Evolutionary conservation across 176 grass and related monocot species (phyloP), one percentile per base, ranked within the genome.

Genomic region (Aegilops sharonensis): DNA sequence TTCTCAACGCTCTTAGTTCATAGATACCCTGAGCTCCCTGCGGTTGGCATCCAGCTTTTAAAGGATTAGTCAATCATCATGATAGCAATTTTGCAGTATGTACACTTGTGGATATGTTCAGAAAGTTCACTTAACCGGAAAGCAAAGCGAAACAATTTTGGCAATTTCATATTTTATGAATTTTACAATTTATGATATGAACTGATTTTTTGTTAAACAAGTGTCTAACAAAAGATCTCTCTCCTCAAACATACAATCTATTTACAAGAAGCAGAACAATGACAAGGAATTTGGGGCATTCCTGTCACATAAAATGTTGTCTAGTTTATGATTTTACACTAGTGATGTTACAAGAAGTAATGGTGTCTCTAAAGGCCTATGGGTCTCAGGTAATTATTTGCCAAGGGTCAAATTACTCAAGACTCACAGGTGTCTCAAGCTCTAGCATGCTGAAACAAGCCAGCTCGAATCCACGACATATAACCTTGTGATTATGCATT

Each of bases 1-100:
- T 84, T 48, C 66, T 80, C 23, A 89, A 89, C 18, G 39, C 43
- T 71, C 78, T 81, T 30, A 84, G 75, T 66, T 71, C 11, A 20
- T 80, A 66, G 61, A 83, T 25, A 80, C 42, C 11, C 0, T 68
- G 7, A 57, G 6, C 40, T 8, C 23, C 9, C 74, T 17, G 47
- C 36, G 62, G 24, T 85, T 68, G 34, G 42, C 72, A 27, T 60
- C 74, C 45, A 5, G 3, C 21, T 85, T 85, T 85, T 78, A 85
- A 13, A 85, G 84, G 62, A 85, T 52, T 27, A 27, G 60, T 43
- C 47, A 5, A 77, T 77, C 57, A 40, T 30, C 31, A 6, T 15
- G 47, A 15, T 50, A 5, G 12, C 14, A 78, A 24, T 35, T 68
- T 68, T 69, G 48, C 1, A 68, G 3, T 3, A 68, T 68, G 65